Base-by-base conservation (phyloP, 2,329 filamentous ascomycete species). In the Pestalotiopsis sp. region DNA sequence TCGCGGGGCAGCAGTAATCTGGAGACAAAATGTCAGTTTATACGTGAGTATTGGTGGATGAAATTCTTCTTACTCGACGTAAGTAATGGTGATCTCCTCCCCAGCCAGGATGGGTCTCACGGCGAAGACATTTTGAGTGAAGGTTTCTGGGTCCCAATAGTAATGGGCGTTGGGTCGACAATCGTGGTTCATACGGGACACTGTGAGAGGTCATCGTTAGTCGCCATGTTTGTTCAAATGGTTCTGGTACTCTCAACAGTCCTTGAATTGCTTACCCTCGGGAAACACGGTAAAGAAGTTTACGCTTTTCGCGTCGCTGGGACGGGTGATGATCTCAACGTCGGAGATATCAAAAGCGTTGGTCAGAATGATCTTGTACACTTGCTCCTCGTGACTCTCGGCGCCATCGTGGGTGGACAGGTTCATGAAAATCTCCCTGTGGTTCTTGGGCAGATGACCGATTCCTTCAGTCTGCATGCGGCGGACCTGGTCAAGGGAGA, bases 51-150 rank as follows among this genome's bases (percentile, higher is more conserved):
- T 27, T 23, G 2, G 14, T 27, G 57, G 17, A 45, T 9, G 1
- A 27, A 45, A 36, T 4, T 39, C 2, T 20, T 57, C 76, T 73
- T 65, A 77, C 74, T 80, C 78, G n/a, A 79, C 79, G 72, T 82
- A 83, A 25, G 79, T 78, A 39, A 83, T 76, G 7, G 80, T 82
- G 9, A 84, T 76, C 70, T 84, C 82, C 69, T 84, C 82, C 0
- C 81, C 81, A 1, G 75, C 75, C 12, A 73, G 66, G 45, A 84
- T 81, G 52, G 80, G 79, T 14, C 78, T 72, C 0, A 80, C 77
- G 1, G 81, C 80, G 38, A 78, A 76, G 7, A 82, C 77, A 12
- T 77, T 76, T 27, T 82, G 81, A 17, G 76, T 74, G 27, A 83
- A 74, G 0, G 78, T 80, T 4, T 68, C 68, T 12, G 76, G 72